A percentile compares a stretch with the other conserved stretches of the same genome.
Conservation (phyloP, 805 yeast genomes). For the Spathaspora boniae region DNA sequence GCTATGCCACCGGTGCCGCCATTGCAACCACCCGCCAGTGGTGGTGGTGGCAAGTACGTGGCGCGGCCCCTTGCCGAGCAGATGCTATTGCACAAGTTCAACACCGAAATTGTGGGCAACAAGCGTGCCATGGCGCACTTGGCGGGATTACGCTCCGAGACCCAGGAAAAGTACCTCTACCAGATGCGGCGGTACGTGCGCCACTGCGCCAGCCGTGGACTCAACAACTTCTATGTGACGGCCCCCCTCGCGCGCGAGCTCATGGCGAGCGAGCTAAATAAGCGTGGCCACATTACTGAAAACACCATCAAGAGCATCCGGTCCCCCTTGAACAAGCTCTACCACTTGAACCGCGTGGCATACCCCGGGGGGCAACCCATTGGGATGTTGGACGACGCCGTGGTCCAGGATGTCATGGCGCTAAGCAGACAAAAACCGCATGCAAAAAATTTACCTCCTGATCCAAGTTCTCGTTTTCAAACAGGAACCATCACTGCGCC, state of each 20-base stretch:
- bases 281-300: conserved; percentile 3
- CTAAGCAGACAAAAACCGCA: neutral
- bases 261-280: neutral
- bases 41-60: no score
- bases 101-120: conserved; percentile 5
- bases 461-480: no score
- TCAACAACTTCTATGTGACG: conserved; percentile 6
- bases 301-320: conserved; percentile 5
- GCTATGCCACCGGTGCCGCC: neutral
- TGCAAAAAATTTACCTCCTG: neutral
- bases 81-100: conserved; percentile 5
- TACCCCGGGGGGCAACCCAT: conserved; percentile 5
- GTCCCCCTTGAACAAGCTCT: conserved; percentile 7
- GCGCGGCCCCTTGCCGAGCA: neutral
- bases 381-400: conserved; percentile 3
- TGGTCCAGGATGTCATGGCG: conserved; percentile 2
- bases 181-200: conserved; percentile 6
- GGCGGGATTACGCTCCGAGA: conserved; percentile 2
- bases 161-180: conserved; percentile 4
- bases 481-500: no score
- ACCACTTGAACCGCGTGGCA: conserved; percentile 5
- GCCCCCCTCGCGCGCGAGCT: conserved; percentile 1
- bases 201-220: conserved; percentile 5
- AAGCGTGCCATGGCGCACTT: conserved; percentile 2
- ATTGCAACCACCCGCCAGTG: neutral